phyloP scores from a whole-genome alignment of 495 filamentous ascomycete species.

The Penicillium macrosclerotiorum region DNA sequence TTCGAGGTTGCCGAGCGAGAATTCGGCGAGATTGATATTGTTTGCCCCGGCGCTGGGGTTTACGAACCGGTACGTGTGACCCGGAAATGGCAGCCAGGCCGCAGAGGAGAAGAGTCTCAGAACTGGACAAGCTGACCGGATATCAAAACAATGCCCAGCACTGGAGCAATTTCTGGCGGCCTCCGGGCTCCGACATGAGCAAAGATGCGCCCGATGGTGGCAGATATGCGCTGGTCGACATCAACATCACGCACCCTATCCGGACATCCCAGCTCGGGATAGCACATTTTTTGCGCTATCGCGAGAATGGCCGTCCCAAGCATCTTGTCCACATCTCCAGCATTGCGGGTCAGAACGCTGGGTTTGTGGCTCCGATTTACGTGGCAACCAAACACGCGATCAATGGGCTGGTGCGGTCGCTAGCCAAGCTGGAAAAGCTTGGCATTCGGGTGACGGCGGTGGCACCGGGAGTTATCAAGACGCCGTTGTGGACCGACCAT shows the following conservation, averaged over 20 bases:
- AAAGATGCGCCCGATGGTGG: constrained; percentile 45
- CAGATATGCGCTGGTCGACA: constrained; percentile 58
- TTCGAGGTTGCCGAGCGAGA: constrained; percentile 52
- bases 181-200: constrained; percentile 50
- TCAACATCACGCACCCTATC: constrained; percentile 70
- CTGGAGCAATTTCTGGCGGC: constrained; percentile 67
- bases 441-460: constrained; percentile 65
- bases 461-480: constrained; percentile 65
- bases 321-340: constrained; percentile 60
- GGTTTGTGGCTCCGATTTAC: constrained; percentile 55
- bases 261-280: constrained; percentile 65
- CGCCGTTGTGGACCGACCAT: constrained; percentile 66
- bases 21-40: constrained; percentile 62
- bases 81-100: background rate
- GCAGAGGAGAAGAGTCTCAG: background rate
- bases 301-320: constrained; percentile 36
- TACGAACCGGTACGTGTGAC: constrained; percentile 55
- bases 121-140: background rate
- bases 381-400: constrained; percentile 62
- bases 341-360: constrained; percentile 58
- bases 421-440: constrained; percentile 48
- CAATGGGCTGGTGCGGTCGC: constrained; percentile 55
- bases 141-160: constrained; percentile 28
- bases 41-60: constrained; percentile 68
- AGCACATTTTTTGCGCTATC: constrained; percentile 47